phyloP scores from a whole-genome alignment of 805 yeast species.

The Brettanomyces nanus region DNA sequence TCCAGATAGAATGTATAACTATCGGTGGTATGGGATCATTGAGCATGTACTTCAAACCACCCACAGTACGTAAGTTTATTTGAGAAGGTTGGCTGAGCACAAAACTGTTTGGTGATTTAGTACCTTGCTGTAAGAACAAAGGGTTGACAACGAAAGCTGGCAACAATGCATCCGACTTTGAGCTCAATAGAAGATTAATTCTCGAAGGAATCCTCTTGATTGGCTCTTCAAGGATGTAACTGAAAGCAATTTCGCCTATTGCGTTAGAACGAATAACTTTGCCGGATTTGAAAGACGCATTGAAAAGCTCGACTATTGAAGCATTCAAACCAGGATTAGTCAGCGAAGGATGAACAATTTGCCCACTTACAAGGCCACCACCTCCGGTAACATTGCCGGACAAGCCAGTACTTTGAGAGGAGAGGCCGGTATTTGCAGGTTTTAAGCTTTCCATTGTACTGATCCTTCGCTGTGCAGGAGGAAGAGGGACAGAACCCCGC shows the following conservation, averaged over 20 bases:
- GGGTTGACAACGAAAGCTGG: slow-evolving; percentile 43
- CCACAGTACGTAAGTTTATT: slow-evolving; percentile 58
- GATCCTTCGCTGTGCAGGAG: slow-evolving; percentile 26
- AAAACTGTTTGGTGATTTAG: slow-evolving; percentile 25
- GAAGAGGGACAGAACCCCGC: slow-evolving; percentile 23
- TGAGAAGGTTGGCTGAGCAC: slow-evolving; percentile 37
- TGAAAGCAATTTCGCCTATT: slow-evolving; percentile 82
- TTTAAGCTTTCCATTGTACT: slow-evolving; percentile 10
- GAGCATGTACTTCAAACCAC: slow-evolving; percentile 71
- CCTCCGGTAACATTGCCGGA: slow-evolving; percentile 26
- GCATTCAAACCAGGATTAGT: slow-evolving; percentile 64
- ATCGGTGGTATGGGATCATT: slow-evolving; percentile 55
- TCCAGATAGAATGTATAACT: slow-evolving; percentile 77
- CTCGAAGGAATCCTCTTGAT: slow-evolving; percentile 30
- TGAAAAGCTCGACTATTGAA: slow-evolving; percentile 78
- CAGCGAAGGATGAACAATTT: slow-evolving; percentile 42
- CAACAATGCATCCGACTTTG: slow-evolving; percentile 33
- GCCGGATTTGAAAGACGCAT: slow-evolving; percentile 69
- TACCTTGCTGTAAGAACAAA: slow-evolving; percentile 39
- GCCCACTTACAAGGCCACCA: slow-evolving; percentile 27
- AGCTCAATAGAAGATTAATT: slow-evolving; percentile 31
- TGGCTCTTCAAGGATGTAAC: slow-evolving; percentile 37
- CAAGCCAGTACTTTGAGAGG: slow-evolving; percentile 32
- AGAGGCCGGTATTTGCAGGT: slow-evolving; percentile 23
- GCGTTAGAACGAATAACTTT: slow-evolving; percentile 48